Percentiles rank a stretch among this genome's conserved stretches.
These are phyloP conservation scores for Coelastrella sp. DNA, from an alignment of 139 green algal species.

Conservation along the genomic window DNA sequence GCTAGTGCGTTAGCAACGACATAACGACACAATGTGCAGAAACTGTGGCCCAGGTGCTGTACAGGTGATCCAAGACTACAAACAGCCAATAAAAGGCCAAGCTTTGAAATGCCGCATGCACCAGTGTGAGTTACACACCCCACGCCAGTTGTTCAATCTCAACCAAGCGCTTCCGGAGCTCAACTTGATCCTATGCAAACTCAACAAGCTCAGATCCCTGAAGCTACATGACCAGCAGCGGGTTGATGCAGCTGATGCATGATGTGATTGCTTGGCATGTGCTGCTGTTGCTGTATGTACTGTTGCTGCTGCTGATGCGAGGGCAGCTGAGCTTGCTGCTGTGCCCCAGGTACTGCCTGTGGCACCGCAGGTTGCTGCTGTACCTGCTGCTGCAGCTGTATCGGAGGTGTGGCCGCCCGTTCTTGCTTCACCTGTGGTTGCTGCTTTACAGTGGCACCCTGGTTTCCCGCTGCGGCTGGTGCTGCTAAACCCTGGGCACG, in stretches of 20 bases:
- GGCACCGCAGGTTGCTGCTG: background rate
- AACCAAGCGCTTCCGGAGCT: too few species aligned
- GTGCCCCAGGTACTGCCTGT: too few species aligned
- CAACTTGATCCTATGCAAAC: too few species aligned
- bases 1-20: too few species aligned
- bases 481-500: background rate
- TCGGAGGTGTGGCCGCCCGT: background rate
- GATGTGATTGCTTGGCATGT: background rate
- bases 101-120: too few species aligned
- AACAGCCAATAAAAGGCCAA: too few species aligned
- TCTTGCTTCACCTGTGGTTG: background rate
- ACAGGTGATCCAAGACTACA: too few species aligned
- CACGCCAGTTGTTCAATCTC: too few species aligned
- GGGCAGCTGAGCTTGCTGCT: too few species aligned
- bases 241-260: constrained; percentile 8
- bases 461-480: constrained; percentile 10
- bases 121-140: too few species aligned
- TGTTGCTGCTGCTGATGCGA: background rate
- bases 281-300: background rate
- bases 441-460: background rate
- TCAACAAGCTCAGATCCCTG: background rate
- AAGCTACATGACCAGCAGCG: background rate
- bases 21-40: too few species aligned
- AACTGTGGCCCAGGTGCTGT: too few species aligned
- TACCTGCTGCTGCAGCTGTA: background rate